These are phyloP conservation scores for Quercus cerris DNA, from an alignment of 306 rosid species.

Conservation along the genomic window DNA sequence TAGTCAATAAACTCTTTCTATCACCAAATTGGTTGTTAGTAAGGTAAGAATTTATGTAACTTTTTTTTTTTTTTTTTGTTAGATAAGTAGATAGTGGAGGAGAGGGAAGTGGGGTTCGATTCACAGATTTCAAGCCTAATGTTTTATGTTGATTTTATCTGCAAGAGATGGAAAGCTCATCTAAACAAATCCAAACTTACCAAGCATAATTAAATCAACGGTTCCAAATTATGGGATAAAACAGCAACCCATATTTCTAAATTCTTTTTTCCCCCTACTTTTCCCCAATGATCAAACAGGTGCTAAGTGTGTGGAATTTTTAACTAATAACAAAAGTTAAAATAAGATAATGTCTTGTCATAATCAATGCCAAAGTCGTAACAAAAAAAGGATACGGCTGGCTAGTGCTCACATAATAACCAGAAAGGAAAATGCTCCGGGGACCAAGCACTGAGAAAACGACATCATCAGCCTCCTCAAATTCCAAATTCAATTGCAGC, in stretches of 20 bases:
- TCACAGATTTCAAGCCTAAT: neutral
- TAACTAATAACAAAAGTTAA: neutral
- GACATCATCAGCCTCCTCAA: conserved; percentile 71
- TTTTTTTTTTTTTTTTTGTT: too few relatives aligned
- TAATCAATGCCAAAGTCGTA: neutral
- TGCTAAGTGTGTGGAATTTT: neutral
- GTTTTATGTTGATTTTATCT: neutral
- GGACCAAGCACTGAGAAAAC: conserved; percentile 88
- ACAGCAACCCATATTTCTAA: neutral
- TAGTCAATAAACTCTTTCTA: neutral
- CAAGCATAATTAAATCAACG: neutral
- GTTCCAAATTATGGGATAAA: neutral
- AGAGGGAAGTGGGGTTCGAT: too few relatives aligned
- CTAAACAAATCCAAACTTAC: neutral
- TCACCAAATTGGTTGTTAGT: neutral
- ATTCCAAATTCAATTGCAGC: conserved; percentile 74
- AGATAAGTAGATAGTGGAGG: too few relatives aligned
- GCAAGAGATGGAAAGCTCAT: neutral
- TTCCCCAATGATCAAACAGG: neutral
- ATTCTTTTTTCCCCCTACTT: neutral
- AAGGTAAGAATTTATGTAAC: neutral
- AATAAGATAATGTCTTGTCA: neutral
- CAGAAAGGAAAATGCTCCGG: conserved; percentile 81
- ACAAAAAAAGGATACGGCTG: conserved; percentile 60
- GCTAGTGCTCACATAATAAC: conserved; percentile 46